Evolutionary conservation across 1,284 basidiomycete species (phyloP).

Genomic region (Cryptococcus sp.): DNA sequence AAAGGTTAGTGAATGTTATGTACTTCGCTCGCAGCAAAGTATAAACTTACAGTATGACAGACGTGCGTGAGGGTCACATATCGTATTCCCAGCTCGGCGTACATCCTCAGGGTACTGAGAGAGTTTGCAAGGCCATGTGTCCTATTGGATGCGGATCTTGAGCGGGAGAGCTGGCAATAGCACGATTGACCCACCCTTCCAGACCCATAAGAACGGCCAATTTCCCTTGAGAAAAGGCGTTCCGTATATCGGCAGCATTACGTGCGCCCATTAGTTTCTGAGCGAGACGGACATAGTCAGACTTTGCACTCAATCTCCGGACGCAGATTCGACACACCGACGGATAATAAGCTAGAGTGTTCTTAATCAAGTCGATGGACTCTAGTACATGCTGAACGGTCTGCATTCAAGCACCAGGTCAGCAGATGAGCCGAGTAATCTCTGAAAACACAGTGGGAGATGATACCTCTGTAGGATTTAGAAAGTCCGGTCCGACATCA

Average conservation of each 20-base stretch:
- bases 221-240: slow-evolving; percentile 64
- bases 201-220: slow-evolving; percentile 78
- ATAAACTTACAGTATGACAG: slow-evolving; percentile 66
- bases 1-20: not conserved
- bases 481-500: slow-evolving; percentile 65
- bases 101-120: slow-evolving; percentile 70
- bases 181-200: slow-evolving; percentile 64
- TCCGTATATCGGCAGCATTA: slow-evolving; percentile 61
- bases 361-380: slow-evolving; percentile 77
- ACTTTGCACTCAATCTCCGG: not conserved
- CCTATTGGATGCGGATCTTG: slow-evolving; percentile 49
- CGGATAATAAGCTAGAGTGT: slow-evolving; percentile 4
- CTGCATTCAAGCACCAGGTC: slow-evolving; percentile 5
- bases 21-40: too few species aligned
- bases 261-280: slow-evolving; percentile 57
- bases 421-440: not conserved
- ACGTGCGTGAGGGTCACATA: slow-evolving; percentile 80
- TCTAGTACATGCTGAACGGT: slow-evolving; percentile 73
- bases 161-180: not conserved
- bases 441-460: slow-evolving; percentile 32
- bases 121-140: slow-evolving; percentile 84
- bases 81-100: slow-evolving; percentile 72
- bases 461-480: slow-evolving; percentile 67
- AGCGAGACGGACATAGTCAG: not conserved
- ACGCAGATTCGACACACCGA: slow-evolving; percentile 56